phyloP scores from a whole-genome alignment of 202 grass and related monocot genomes.

The Schoenoplectus tabernaemontani region DNA sequence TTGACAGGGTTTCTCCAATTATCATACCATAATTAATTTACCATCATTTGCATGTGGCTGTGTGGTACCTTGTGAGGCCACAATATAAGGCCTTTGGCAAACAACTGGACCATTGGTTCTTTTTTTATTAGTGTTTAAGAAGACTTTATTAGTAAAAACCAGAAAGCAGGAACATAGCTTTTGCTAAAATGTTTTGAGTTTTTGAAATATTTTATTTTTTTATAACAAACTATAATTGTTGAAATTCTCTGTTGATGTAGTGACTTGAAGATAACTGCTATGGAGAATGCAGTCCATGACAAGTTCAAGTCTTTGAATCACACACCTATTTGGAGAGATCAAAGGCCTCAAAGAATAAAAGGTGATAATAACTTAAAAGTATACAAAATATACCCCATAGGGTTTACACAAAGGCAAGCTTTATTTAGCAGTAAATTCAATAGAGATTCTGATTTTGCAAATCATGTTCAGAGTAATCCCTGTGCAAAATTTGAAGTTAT shows the following conservation, averaged over 20 bases:
- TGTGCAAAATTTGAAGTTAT: constrained; percentile 46
- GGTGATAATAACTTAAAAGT: constrained; percentile 34
- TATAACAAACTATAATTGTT: neutral
- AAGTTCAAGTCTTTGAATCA: constrained; percentile 36
- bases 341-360: constrained; percentile 38
- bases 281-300: constrained; percentile 24
- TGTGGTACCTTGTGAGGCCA: neutral
- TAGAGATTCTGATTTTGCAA: constrained; percentile 29
- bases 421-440: constrained; percentile 29
- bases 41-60: neutral
- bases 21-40: neutral
- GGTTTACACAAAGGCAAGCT: constrained; percentile 36
- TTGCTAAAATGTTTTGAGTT: neutral
- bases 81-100: neutral
- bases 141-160: neutral
- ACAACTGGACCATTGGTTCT: neutral
- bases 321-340: constrained; percentile 33
- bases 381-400: constrained; percentile 39
- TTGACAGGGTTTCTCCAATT: neutral
- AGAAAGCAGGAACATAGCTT: neutral
- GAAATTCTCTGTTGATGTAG: constrained; percentile 12
- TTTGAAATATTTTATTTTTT: neutral
- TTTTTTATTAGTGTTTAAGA: neutral
- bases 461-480: constrained; percentile 30
- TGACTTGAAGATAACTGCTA: constrained; percentile 18